Conservation (phyloP, 176 grass and related monocot genomes). For the Chloris gayana region DNA sequence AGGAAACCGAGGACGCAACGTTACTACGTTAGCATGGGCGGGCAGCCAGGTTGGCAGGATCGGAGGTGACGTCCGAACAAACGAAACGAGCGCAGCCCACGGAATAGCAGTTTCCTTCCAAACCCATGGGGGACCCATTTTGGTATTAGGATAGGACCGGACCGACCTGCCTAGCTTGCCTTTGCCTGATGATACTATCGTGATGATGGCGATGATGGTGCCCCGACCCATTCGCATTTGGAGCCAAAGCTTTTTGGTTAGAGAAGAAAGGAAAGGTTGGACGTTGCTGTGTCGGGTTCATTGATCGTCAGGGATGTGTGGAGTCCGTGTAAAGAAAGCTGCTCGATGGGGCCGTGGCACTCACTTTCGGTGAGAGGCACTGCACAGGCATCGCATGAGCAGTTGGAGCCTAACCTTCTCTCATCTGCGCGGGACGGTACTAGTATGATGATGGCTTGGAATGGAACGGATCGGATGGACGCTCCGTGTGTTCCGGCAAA, state of each 20-base stretch:
- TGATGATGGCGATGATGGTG: not conserved
- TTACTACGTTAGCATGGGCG: not conserved
- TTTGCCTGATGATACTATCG: not conserved
- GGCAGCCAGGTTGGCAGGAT: not conserved
- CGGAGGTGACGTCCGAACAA: conserved; percentile 35
- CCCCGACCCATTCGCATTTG: not conserved
- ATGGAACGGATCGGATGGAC: not conserved
- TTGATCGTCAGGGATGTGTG: not conserved
- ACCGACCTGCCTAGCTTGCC: no score
- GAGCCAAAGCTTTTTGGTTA: not conserved
- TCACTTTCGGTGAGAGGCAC: conserved; percentile 6
- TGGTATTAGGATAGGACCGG: not conserved
- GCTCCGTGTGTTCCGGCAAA: not conserved
- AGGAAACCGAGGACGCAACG: not conserved
- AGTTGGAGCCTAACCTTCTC: no score
- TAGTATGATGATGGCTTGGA: no score
- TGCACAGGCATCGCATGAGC: conserved; percentile 14
- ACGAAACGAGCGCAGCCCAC: not conserved
- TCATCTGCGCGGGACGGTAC: no score
- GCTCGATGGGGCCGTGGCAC: not conserved
- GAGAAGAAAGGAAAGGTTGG: not conserved
- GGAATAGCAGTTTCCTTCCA: not conserved
- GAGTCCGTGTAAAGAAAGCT: conserved; percentile 28
- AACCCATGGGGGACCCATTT: not conserved
- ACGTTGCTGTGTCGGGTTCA: conserved; percentile 25